Percentiles rank a stretch among this genome's conserved stretches.
Conservation (phyloP, 306 rosid genomes). For the Acmispon strigosus region DNA sequence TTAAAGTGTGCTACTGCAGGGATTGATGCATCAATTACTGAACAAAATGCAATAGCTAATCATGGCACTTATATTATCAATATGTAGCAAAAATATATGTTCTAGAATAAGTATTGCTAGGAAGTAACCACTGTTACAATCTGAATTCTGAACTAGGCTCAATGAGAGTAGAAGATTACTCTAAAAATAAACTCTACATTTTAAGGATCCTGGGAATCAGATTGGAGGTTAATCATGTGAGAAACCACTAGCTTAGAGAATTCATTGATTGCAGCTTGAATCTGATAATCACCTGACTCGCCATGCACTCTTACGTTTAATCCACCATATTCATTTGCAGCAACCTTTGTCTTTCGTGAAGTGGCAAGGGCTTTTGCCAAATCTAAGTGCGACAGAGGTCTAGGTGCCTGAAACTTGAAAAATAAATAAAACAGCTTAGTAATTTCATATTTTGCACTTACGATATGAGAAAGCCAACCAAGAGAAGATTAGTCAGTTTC, state of each 20-base stretch:
- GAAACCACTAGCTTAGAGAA: constrained; percentile 70
- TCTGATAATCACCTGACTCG: constrained; percentile 58
- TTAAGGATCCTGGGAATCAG: constrained; percentile 58
- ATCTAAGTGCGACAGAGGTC: constrained; percentile 60
- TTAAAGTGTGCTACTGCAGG: not conserved
- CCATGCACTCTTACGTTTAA: constrained; percentile 29
- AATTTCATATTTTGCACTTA: constrained; percentile 12
- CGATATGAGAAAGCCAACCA: not conserved
- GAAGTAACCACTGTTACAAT: constrained; percentile 18
- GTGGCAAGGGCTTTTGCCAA: constrained; percentile 65
- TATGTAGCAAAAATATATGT: constrained; percentile 4
- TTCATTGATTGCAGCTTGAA: constrained; percentile 76
- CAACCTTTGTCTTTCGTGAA: constrained; percentile 69
- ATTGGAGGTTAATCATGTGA: constrained; percentile 64
- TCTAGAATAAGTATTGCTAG: constrained; percentile 15
- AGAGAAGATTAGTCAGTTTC: constrained; percentile 1
- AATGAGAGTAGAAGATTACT: constrained; percentile 4
- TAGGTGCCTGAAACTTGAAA: constrained; percentile 49
- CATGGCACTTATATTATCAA: not conserved
- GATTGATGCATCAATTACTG: not conserved
- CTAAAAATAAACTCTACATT: constrained; percentile 8
- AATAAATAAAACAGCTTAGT: not conserved
- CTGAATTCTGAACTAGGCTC: constrained; percentile 15
- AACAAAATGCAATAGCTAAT: constrained; percentile 24
- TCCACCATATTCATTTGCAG: constrained; percentile 72